A percentile compares a stretch with the other conserved stretches of the same genome.
Conservation (phyloP, 495 filamentous ascomycete species). For the Lasiosphaeria miniovina region DNA sequence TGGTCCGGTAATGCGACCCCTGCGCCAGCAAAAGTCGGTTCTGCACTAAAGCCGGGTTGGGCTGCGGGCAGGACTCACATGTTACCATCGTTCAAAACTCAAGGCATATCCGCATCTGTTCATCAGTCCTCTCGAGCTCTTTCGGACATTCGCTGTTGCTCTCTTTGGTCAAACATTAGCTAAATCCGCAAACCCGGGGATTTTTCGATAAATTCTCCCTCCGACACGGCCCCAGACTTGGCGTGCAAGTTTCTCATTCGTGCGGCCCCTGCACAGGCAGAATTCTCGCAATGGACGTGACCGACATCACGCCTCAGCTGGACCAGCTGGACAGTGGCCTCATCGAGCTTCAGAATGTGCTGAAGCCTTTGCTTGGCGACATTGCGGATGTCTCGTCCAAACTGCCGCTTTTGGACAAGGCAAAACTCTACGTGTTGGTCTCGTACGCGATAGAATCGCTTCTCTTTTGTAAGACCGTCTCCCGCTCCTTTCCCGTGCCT, state of each 20-base stretch:
- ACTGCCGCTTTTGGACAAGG: conserved; percentile 87
- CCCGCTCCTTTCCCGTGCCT: background rate
- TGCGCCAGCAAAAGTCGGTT: no score
- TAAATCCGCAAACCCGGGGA: no score
- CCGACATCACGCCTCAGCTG: conserved; percentile 51
- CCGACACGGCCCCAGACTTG: no score
- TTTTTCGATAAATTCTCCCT: background rate
- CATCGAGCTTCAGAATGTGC: conserved; percentile 69
- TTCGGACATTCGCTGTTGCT: no score
- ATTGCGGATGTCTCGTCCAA: conserved; percentile 68
- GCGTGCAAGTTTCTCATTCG: background rate
- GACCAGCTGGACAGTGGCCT: conserved; percentile 72
- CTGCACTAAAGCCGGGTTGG: no score
- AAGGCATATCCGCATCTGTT: no score
- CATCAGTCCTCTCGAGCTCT: no score
- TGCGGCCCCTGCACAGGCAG: background rate
- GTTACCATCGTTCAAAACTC: no score
- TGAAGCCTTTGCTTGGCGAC: conserved; percentile 62
- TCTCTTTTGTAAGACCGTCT: conserved; percentile 64
- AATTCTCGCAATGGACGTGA: conserved; percentile 37
- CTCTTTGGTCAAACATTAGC: no score
- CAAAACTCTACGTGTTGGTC: conserved; percentile 79
- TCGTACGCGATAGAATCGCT: conserved; percentile 91
- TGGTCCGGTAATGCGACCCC: no score
- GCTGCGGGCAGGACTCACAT: no score